These are phyloP conservation scores for Zelopaecilomyces penicillatus DNA, from an alignment of 2,329 filamentous ascomycete species.

Conservation along the genomic window DNA sequence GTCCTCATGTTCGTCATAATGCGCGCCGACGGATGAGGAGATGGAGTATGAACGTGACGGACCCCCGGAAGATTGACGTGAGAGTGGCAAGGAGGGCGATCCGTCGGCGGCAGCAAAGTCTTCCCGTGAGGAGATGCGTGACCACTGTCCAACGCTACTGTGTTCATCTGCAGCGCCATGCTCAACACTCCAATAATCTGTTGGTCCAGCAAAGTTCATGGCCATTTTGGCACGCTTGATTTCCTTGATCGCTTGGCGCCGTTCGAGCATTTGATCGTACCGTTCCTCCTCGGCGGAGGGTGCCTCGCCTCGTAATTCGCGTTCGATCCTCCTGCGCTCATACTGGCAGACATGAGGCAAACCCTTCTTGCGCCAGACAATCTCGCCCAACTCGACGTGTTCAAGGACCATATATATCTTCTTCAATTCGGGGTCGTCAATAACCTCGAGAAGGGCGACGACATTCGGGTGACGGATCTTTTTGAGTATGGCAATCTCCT, in stretches of 20 bases:
- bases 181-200: conserved; percentile 77
- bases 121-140: conserved; percentile 34
- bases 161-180: conserved; percentile 55
- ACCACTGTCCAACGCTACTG: conserved; percentile 30
- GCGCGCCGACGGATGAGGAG: conserved; percentile 27
- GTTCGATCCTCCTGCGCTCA: conserved; percentile 73
- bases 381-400: conserved; percentile 88
- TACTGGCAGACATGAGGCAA: conserved; percentile 73
- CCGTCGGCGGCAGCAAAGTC: conserved; percentile 30
- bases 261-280: conserved; percentile 50
- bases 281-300: conserved; percentile 52
- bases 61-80: conserved; percentile 34
- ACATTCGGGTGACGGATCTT: conserved; percentile 98
- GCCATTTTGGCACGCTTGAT: conserved; percentile 48
- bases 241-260: conserved; percentile 49
- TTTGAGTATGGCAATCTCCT: conserved; percentile 95
- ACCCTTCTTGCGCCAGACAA: conserved; percentile 87
- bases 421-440: conserved; percentile 90
- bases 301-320: conserved; percentile 55
- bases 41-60: conserved; percentile 41
- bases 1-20: conserved; percentile 27
- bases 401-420: conserved; percentile 99
- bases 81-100: conserved; percentile 29
- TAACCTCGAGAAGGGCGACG: conserved; percentile 89
- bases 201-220: conserved; percentile 40